Evolutionary conservation across 805 yeast genomes (phyloP), one percentile per base, ranked within the genome.

Genomic region (Saitoella complicata): DNA sequence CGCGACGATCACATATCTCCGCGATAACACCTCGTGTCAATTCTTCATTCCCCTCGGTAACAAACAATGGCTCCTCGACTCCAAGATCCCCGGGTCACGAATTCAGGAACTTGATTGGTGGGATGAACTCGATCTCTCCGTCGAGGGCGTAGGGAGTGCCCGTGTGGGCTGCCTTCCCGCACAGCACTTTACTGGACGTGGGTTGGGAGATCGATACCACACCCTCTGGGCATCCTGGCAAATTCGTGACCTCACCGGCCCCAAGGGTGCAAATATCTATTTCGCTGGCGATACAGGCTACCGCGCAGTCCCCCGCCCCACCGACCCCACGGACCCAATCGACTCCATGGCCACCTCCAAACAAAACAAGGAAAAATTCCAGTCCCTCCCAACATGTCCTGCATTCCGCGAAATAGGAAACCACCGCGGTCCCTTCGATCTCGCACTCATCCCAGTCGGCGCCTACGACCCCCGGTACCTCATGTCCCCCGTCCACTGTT

Each of bases 211-310:
- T 41, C 38, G 40, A 31, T 46, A 46, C 11, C 39, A 42, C 36
- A 38, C 45, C 5, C 46, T 48, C n/a, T 48, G 51, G 43, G 42
- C 46, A 8, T 48, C 51, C 2, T 48, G 48, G 46, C 21, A 21
- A 4, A 21, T 39, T 45, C 21, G n/a, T 45, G 34, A 21, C 29
- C 5, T 35, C 38, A 32, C n/a, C n/a, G n/a, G n/a, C n/a, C n/a
- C n/a, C n/a, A n/a, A n/a, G n/a, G n/a, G 39, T 29, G 44, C 41
- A 12, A 46, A 42, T 7, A 32, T 85, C 38, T 87, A 76, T 65
- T 95, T 87, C 59, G 93, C 86, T n/a, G 95, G 96, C n/a, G 96
- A 87, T 56, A 85, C 95, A 0, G 96, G 96, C 0, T 88, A 82
- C 58, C 41, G 47, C 4, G 39, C 42, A 21, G 49, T 46, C 5